Evolutionary conservation across 1,139 yeast species (phyloP).

Genomic region (Candida mesenterica): DNA sequence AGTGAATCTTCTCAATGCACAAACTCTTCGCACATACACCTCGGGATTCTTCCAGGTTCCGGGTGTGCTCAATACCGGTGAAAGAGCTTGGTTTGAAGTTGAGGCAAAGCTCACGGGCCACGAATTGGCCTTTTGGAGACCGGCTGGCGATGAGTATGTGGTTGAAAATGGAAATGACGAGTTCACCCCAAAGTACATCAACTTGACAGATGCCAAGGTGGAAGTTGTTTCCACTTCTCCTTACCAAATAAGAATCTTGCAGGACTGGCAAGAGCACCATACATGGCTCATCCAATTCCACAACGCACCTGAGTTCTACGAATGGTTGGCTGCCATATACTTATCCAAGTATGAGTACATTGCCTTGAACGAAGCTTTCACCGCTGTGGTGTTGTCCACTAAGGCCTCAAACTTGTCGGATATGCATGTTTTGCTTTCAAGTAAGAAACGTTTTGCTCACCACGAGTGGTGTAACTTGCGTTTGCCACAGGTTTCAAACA

Average conservation of each 20-base stretch:
- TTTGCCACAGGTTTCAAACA: slow-evolving; percentile 53
- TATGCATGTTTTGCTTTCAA: slow-evolving; percentile 49
- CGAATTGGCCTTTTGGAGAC: slow-evolving; percentile 51
- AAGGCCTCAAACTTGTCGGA: slow-evolving; percentile 55
- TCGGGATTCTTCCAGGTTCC: slow-evolving; percentile 32
- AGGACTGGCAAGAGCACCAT: slow-evolving; percentile 39
- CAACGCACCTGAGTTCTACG: slow-evolving; percentile 30
- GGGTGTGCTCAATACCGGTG: slow-evolving; percentile 17
- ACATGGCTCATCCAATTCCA: slow-evolving; percentile 34
- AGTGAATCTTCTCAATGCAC: slow-evolving; percentile 43
- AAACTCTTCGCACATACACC: slow-evolving; percentile 39
- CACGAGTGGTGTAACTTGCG: slow-evolving; percentile 58
- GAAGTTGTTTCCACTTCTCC: slow-evolving; percentile 17
- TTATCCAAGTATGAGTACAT: slow-evolving; percentile 50
- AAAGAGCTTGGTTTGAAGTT: slow-evolving; percentile 34
- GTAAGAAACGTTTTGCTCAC: slow-evolving; percentile 43
- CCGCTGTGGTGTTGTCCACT: slow-evolving; percentile 56
- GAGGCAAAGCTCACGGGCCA: slow-evolving; percentile 51
- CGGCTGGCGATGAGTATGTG: slow-evolving; percentile 25
- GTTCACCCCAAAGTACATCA: slow-evolving; percentile 46
- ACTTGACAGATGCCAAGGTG: slow-evolving; percentile 46
- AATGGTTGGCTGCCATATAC: slow-evolving; percentile 47
- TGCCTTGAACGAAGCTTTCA: slow-evolving; percentile 54
- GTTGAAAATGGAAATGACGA: slow-evolving; percentile 30
- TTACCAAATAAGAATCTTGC: slow-evolving; percentile 33